Conservation (phyloP, 371 early-diverging fungal species). For the Dichotomocladium elegans region DNA sequence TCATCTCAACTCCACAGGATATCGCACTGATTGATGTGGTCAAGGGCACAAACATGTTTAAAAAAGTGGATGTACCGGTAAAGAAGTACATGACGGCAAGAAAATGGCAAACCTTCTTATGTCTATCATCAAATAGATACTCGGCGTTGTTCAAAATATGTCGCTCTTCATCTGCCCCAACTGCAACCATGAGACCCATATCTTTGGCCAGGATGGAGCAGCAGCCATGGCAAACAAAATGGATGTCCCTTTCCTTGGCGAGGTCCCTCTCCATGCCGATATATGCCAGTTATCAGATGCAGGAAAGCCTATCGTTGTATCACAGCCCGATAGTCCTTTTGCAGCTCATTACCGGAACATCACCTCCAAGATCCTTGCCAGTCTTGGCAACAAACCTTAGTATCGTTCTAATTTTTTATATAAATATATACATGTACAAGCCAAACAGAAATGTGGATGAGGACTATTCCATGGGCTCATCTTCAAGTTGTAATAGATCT, state of each 20-base stretch:
- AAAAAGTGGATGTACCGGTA: conserved; percentile 80
- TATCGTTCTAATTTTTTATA: too few relatives aligned
- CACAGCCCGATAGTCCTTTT: conserved; percentile 61
- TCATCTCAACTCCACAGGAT: conserved; percentile 91
- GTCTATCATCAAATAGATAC: conserved; percentile 53
- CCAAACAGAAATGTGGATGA: too few relatives aligned
- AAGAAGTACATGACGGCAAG: conserved; percentile 17
- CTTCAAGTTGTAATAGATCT: not conserved
- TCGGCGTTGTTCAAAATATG: conserved; percentile 92
- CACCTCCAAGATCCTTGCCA: conserved; percentile 56
- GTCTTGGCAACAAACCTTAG: too few relatives aligned
- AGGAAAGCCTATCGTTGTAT: conserved; percentile 75
- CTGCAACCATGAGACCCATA: conserved; percentile 72
- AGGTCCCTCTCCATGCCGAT: conserved; percentile 76
- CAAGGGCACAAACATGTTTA: conserved; percentile 82
- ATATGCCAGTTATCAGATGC: conserved; percentile 71
- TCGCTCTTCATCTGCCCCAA: conserved; percentile 77
- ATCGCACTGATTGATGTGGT: conserved; percentile 80
- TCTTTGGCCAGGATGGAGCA: conserved; percentile 77
- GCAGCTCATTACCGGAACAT: conserved; percentile 62
- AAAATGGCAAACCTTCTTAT: not conserved
- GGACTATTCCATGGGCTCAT: too few relatives aligned
- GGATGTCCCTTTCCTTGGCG: conserved; percentile 65
- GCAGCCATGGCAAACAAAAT: conserved; percentile 58
- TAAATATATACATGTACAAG: too few relatives aligned